phyloP scores from a whole-genome alignment of 2,329 filamentous ascomycete genomes.

The Botrytis elliptica region DNA sequence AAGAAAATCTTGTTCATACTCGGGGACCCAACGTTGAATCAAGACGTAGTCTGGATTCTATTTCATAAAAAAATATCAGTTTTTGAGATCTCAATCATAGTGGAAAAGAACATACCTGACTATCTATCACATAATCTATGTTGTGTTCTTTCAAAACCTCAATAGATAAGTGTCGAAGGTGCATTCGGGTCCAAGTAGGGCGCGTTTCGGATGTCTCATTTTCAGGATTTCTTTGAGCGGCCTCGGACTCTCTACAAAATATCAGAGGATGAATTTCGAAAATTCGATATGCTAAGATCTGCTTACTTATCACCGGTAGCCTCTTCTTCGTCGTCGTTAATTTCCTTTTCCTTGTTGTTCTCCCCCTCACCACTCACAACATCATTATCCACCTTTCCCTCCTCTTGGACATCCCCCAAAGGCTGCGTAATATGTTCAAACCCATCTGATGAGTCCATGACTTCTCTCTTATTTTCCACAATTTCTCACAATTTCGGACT shows the following conservation, averaged over 20 bases:
- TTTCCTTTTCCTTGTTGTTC: slow-evolving; percentile 34
- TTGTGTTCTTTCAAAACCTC: slow-evolving; percentile 57
- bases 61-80: neutral
- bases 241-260: slow-evolving; percentile 36
- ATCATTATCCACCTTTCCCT: rapidly evolving
- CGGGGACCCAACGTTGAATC: slow-evolving; percentile 70
- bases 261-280: slow-evolving; percentile 37
- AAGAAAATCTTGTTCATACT: slow-evolving; percentile 68
- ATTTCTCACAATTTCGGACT: neutral
- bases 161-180: slow-evolving; percentile 58
- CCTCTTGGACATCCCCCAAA: neutral
- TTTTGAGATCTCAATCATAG: too few species aligned
- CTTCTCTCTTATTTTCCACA: neutral
- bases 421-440: neutral
- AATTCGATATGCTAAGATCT: slow-evolving; percentile 31
- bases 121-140: slow-evolving; percentile 55
- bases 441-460: neutral
- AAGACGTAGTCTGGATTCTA: slow-evolving; percentile 68
- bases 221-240: slow-evolving; percentile 48
- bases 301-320: slow-evolving; percentile 41
- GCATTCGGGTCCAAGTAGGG: slow-evolving; percentile 63
- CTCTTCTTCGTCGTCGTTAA: slow-evolving; percentile 45
- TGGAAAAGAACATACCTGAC: slow-evolving; percentile 35
- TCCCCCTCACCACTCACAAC: neutral
- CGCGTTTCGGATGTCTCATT: slow-evolving; percentile 33